Evolutionary conservation across 2,329 filamentous ascomycete species (phyloP).

Genomic region (Zelopaecilomyces penicillatus): DNA sequence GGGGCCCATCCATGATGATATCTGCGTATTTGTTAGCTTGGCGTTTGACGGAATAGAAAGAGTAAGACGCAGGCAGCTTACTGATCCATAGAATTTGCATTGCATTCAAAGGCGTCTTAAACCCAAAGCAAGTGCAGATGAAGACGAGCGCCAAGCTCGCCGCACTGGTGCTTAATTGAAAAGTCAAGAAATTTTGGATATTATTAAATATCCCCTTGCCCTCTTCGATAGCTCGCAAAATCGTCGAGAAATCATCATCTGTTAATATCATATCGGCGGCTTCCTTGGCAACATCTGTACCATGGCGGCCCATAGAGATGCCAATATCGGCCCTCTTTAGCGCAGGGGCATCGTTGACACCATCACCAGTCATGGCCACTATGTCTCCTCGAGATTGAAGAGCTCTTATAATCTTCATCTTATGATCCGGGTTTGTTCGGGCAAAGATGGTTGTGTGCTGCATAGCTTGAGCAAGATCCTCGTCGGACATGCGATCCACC

Average conservation of each 20-base stretch:
- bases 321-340: slow-evolving; percentile 97
- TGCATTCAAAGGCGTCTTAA: slow-evolving; percentile 91
- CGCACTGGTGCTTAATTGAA: slow-evolving; percentile 94
- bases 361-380: slow-evolving; percentile 97
- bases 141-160: slow-evolving; percentile 87
- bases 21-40: slow-evolving; percentile 45
- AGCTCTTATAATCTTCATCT: slow-evolving; percentile 90
- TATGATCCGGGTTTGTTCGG: slow-evolving; percentile 92
- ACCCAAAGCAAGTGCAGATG: slow-evolving; percentile 83
- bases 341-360: slow-evolving; percentile 94
- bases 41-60: no score
- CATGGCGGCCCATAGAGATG: slow-evolving; percentile 90
- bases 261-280: slow-evolving; percentile 90
- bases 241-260: slow-evolving; percentile 84
- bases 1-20: slow-evolving; percentile 98
- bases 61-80: slow-evolving; percentile 40
- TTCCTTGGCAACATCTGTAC: slow-evolving; percentile 95
- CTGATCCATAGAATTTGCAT: slow-evolving; percentile 99
- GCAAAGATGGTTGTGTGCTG: slow-evolving; percentile 89
- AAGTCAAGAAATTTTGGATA: slow-evolving; percentile 98
- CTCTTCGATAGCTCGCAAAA: slow-evolving; percentile 92
- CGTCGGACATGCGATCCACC: slow-evolving; percentile 83
- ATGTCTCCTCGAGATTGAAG: slow-evolving; percentile 90
- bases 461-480: slow-evolving; percentile 77
- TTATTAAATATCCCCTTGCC: slow-evolving; percentile 99